Conservation (phyloP, 2,329 filamentous ascomycete species). For the Xenoacremonium recifei region DNA sequence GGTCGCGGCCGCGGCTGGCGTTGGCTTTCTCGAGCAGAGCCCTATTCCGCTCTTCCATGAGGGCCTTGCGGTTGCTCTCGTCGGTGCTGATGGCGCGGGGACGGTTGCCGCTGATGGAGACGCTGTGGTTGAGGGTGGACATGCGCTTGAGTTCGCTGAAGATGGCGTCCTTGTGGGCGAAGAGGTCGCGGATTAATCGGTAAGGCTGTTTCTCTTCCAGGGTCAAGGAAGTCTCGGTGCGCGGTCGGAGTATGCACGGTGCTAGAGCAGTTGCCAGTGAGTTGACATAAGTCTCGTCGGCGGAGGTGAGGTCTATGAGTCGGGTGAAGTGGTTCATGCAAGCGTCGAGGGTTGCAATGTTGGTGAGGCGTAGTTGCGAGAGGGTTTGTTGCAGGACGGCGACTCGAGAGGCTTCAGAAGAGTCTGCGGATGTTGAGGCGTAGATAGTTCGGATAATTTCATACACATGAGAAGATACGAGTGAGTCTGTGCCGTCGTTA, state of each 20-base stretch:
- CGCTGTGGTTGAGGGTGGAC: constrained; percentile 66
- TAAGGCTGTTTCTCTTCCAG: constrained; percentile 95
- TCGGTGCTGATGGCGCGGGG: constrained; percentile 90
- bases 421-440: constrained; percentile 73
- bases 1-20: constrained; percentile 67
- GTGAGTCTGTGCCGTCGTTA: constrained; percentile 67
- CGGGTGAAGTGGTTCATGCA: constrained; percentile 98
- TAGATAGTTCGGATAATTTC: constrained; percentile 99
- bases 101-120: constrained; percentile 56
- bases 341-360: constrained; percentile 97
- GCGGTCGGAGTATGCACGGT: constrained; percentile 84
- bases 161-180: constrained; percentile 90
- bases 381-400: constrained; percentile 94
- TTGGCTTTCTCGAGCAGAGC: constrained; percentile 70
- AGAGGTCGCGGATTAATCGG: constrained; percentile 86
- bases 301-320: constrained; percentile 92
- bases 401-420: constrained; percentile 74
- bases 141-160: constrained; percentile 95
- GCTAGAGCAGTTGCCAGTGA: constrained; percentile 73
- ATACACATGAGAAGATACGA: constrained; percentile 97
- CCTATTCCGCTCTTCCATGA: constrained; percentile 90
- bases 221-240: constrained; percentile 82
- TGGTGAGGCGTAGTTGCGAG: constrained; percentile 89
- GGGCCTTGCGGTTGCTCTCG: constrained; percentile 88
- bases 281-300: constrained; percentile 81